Evolutionary conservation across 257 asterid species (phyloP).

Genomic region (Penstemon newberryi): DNA sequence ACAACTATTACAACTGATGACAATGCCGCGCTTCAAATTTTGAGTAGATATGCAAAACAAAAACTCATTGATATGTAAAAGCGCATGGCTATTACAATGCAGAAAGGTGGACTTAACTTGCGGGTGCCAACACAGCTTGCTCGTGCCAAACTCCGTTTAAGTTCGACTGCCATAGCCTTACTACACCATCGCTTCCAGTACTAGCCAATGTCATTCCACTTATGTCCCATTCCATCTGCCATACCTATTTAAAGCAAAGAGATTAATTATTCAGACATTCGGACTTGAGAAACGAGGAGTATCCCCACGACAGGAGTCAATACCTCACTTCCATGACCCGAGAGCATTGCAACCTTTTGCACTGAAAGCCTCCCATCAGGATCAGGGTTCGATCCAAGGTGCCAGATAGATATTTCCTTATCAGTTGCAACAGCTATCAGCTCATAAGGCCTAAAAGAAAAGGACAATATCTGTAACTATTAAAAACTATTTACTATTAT

Average conservation of each 20-base stretch:
- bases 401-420: slow-evolving; percentile 89
- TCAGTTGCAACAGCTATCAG: slow-evolving; percentile 79
- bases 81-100: neutral
- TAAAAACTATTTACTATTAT: neutral
- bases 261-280: neutral
- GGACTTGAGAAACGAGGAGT: neutral
- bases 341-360: slow-evolving; percentile 62
- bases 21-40: too few relatives aligned
- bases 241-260: slow-evolving; percentile 46
- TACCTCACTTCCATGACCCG: slow-evolving; percentile 78
- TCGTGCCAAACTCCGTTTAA: slow-evolving; percentile 75
- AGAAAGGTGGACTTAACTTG: slow-evolving; percentile 29
- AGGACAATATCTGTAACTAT: neutral
- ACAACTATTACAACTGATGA: too few relatives aligned
- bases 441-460: slow-evolving; percentile 79
- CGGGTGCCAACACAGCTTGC: slow-evolving; percentile 66
- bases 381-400: slow-evolving; percentile 71
- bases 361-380: slow-evolving; percentile 73
- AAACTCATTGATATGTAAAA: neutral
- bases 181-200: slow-evolving; percentile 68
- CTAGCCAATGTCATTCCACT: slow-evolving; percentile 95
- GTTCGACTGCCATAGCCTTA: slow-evolving; percentile 89
- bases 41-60: neutral
- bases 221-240: slow-evolving; percentile 98
- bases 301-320: neutral